Evolutionary conservation across 1,284 basidiomycete genomes (phyloP), one percentile per base, ranked within the genome.

Genomic region (Nidula niveotomentosa): DNA sequence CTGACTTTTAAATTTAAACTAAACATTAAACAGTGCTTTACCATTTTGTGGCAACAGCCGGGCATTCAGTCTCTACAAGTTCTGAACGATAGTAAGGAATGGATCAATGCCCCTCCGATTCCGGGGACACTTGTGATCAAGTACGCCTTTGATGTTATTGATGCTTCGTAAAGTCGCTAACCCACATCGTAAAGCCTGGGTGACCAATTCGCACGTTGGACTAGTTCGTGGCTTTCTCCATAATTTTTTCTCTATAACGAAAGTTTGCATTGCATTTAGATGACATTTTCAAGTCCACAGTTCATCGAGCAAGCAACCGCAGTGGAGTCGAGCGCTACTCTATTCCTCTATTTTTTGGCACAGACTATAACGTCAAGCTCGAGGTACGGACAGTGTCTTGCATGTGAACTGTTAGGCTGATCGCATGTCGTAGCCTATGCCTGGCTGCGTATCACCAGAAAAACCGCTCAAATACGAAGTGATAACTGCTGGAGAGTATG

Each of bases 201-300:
- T 9, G 90, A 93, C 65, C 86, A 91, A 65, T 78, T 92, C 52
- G 84, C 88, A 12, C 74, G 88, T 35, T 90, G 90, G 85, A 91
- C 89, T 30, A 92, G 88, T 89, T 62, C 46, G 83, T 48, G 33
- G 17, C 70, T 37, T 48, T 9, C 30, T 30, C 30, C 30, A 30
- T 30, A 30, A 30, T 6, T 6, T 30, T 30, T 30, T 30, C 30
- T n/a, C 30, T 30, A 30, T 35, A 12, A 30, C 17, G 34, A 35
- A 15, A 35, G 12, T 36, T 17, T 36, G 50, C 17, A 8, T 12
- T 23, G 45, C 4, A 15, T 57, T 15, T 51, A 91, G 88, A 92
- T 66, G 90, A 87, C 61, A 75, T 89, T 37, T 92, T 91, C 76
- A 89, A 89, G 58, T 90, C 87, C 2, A 91, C 88, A 1, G 75